Evolutionary conservation across 1,284 basidiomycete genomes (phyloP), one percentile per base, ranked within the genome.

Genomic region (Sparassis latifolia): DNA sequence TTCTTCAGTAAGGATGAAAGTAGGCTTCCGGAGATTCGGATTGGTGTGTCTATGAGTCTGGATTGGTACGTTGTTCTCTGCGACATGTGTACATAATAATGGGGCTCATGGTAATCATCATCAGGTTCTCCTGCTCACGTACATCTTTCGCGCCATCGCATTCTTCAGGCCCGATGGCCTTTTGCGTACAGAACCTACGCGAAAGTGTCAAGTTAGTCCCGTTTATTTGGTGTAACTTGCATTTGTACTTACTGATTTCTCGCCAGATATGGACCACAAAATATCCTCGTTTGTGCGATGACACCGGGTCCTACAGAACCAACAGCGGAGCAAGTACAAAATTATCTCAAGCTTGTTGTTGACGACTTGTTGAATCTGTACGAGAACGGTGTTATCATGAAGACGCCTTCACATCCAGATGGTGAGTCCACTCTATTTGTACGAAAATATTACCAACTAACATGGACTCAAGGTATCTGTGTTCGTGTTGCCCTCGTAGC

Each of bases 401-500:
- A 49, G n/a, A 61, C 59, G 1, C 33, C 58, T 0, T 44, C 42
- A 10, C 50, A 44, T 49, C 60, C 58, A 3, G 40, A 59, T 32
- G 58, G 60, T 59, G 5, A 9, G n/a, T 6, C 7, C 12, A 12
- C 6, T 37, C 6, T 6, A 7, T 12, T 37, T 12, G 35, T 37
- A 42, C 12, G 28, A 7, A 37, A 5, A 32, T 37, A 37, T 37
- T 7, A 37, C 12, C 35, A 7, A 12, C 6, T 37, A 20, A 12
- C 35, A 37, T 37, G 35, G 6, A 37, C 12, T 20, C 20, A 20
- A 37, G 1, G 33, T n/a, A 41, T 38, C 39, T 12, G 35, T 6
- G 35, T 62, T 1, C 61, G 58, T 7, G 60, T 66, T 3, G 58
- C 55, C 1, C 48, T 67, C 4, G 55, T 62, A 7, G 63, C 64